Conservation (phyloP, 345 rosid genomes). For the Lumnitzera racemosa region DNA sequence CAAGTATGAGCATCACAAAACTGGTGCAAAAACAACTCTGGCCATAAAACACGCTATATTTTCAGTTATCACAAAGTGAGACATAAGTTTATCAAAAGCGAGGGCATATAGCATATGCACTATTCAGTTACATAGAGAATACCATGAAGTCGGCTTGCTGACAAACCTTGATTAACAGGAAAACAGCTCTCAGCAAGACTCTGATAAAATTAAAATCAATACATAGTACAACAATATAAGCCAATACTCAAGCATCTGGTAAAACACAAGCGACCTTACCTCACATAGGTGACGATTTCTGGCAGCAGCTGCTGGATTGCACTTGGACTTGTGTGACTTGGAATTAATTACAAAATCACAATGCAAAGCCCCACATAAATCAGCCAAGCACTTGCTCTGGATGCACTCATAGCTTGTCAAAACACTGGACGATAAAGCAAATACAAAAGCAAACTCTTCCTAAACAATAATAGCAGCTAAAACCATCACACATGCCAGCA, state of each 20-base stretch:
- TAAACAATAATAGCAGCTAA: too few species aligned
- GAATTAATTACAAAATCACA: constrained; percentile 68
- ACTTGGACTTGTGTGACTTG: constrained; percentile 54
- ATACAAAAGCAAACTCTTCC: too few species aligned
- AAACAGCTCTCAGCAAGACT: constrained; percentile 86
- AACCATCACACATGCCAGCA: too few species aligned
- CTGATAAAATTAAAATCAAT: constrained; percentile 27
- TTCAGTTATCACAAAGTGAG: constrained; percentile 2
- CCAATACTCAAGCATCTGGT: neutral
- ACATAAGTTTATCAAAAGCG: neutral
- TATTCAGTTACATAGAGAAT: constrained; percentile 10
- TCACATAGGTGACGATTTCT: constrained; percentile 85
- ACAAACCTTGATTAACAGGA: constrained; percentile 62
- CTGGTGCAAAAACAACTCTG: constrained; percentile 79
- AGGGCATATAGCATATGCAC: neutral
- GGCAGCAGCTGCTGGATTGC: constrained; percentile 85
- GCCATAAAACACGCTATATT: constrained; percentile 12
- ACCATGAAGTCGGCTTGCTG: constrained; percentile 91
- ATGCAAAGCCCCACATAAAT: constrained; percentile 91
- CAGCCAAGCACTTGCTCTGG: constrained; percentile 92
- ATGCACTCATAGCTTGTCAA: constrained; percentile 11
- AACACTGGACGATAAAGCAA: neutral
- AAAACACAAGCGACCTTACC: constrained; percentile 36
- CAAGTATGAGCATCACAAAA: constrained; percentile 95
- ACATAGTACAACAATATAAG: neutral